Evolutionary conservation across 495 filamentous ascomycete genomes (phyloP), one percentile per base, ranked within the genome.

Genomic region (Penicillium dipodomyicola): DNA sequence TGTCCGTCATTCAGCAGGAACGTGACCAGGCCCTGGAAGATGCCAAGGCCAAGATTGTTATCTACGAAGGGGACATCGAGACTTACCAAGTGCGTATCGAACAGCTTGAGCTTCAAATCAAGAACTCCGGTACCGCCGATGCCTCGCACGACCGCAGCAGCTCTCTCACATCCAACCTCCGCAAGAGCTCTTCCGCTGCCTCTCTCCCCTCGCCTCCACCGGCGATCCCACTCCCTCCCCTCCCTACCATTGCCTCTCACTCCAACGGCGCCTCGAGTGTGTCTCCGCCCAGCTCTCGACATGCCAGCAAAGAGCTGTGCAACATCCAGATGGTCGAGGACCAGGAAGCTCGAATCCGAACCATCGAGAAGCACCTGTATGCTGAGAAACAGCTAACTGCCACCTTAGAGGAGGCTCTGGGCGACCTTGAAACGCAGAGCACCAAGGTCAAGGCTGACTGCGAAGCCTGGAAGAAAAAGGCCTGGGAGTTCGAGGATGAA

Each of bases 371-470:
- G 78, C 92, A 97, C 67, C 83, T 98, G 30, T 88, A 87, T 58
- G 92, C 95, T 25, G 94, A 98, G 78, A 96, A 96, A 70, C 93
- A 97, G 67, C 85, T 98, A 25, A 97, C 93, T 5, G 84, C 88
- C 19, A 96, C 92, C 30, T 80, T 98, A 32, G 94, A 98, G 68
- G 93, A 97, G 74, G 95, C 94, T 23, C 81, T 98, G 40, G 91
- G 90, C 7, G 95, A 97, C 65, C 86, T 97, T 17, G 94, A 98
- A 72, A 77, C 82, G 47, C 89, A 93, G 61, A 88, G 85, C 67
- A 92, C 88, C 72, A 90, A 90, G 75, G 82, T 88, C 72, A 95
- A 92, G 78, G 68, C 73, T 15, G 94, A 98, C 67, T 84, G 87
- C 68, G 92, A 97, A n/a, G 82, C 77, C 37, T 96, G 92, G 87